phyloP scores from a whole-genome alignment of 1,284 basidiomycete species.

The Tranzscheliella williamsii region DNA sequence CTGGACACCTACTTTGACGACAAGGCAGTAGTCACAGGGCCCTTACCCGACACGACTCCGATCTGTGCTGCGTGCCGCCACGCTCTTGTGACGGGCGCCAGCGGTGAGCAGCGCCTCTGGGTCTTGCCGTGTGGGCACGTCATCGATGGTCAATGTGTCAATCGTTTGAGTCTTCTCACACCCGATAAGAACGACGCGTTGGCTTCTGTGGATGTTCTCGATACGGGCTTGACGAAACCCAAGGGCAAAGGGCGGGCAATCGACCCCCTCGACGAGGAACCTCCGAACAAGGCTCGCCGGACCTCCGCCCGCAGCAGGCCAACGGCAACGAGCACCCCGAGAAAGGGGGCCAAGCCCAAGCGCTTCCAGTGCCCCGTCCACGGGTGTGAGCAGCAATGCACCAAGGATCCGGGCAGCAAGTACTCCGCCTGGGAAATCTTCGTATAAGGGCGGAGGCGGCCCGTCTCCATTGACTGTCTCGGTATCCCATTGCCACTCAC shows the following conservation, averaged over 20 bases:
- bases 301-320: slow-evolving; percentile 6
- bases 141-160: slow-evolving; percentile 50
- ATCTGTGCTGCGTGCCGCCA: slow-evolving; percentile 50
- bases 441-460: slow-evolving; percentile 2
- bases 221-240: slow-evolving; percentile 1
- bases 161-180: slow-evolving; percentile 30
- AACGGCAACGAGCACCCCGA: slow-evolving; percentile 4
- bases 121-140: slow-evolving; percentile 54
- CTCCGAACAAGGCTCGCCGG: slow-evolving; percentile 7
- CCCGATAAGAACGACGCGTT: not conserved
- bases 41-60: slow-evolving; percentile 49
- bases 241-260: slow-evolving; percentile 29
- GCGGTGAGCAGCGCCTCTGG: slow-evolving; percentile 45
- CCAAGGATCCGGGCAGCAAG: slow-evolving; percentile 35
- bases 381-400: slow-evolving; percentile 47
- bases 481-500: too few relatives aligned
- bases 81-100: slow-evolving; percentile 44
- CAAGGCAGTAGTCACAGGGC: slow-evolving; percentile 42
- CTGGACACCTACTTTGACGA: slow-evolving; percentile 49
- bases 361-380: slow-evolving; percentile 48
- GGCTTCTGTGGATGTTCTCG: not conserved
- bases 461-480: too few relatives aligned
- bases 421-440: slow-evolving; percentile 30
- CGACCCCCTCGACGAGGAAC: slow-evolving; percentile 10
- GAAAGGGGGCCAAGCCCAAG: slow-evolving; percentile 25